Conservation (phyloP, 2,329 filamentous ascomycete species). For the Sporothrix schenckii region DNA sequence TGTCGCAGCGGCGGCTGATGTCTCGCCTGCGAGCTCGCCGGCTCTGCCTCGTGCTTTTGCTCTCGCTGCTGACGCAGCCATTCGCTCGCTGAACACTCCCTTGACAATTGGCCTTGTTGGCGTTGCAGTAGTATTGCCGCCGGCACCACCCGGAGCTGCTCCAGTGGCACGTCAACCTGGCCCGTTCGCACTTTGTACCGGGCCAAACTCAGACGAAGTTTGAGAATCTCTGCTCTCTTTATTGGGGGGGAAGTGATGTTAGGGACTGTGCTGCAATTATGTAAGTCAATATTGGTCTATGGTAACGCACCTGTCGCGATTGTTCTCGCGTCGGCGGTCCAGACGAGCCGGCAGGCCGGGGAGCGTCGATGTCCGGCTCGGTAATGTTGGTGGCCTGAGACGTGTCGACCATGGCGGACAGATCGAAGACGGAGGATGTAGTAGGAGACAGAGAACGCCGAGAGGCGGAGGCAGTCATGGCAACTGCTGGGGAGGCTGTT, state of each 20-base stretch:
- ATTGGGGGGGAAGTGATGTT: not conserved
- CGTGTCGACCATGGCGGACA: constrained; percentile 49
- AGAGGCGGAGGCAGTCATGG: not conserved
- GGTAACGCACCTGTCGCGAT: constrained; percentile 52
- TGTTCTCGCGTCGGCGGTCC: constrained; percentile 52
- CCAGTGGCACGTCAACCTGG: constrained; percentile 67
- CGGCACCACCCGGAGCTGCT: constrained; percentile 56
- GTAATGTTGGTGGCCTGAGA: constrained; percentile 55
- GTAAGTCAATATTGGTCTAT: not conserved
- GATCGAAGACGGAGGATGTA: constrained; percentile 56
- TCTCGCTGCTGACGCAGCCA: constrained; percentile 31
- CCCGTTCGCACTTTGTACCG: constrained; percentile 76
- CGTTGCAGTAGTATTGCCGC: constrained; percentile 29
- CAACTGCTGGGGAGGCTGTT: not conserved
- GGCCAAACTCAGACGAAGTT: constrained; percentile 69
- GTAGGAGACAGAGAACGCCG: constrained; percentile 46
- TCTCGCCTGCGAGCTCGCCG: constrained; percentile 12
- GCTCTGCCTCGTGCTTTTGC: constrained; percentile 10
- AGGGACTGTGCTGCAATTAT: not conserved
- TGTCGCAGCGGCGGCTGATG: constrained; percentile 20
- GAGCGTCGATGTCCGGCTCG: constrained; percentile 49
- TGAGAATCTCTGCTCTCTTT: constrained; percentile 67
- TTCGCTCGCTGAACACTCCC: constrained; percentile 8
- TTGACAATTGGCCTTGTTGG: constrained; percentile 25
- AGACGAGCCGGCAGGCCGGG: constrained; percentile 33